Conservation (phyloP, 352 stramenopile species). For the Plasmopara halstedii region DNA sequence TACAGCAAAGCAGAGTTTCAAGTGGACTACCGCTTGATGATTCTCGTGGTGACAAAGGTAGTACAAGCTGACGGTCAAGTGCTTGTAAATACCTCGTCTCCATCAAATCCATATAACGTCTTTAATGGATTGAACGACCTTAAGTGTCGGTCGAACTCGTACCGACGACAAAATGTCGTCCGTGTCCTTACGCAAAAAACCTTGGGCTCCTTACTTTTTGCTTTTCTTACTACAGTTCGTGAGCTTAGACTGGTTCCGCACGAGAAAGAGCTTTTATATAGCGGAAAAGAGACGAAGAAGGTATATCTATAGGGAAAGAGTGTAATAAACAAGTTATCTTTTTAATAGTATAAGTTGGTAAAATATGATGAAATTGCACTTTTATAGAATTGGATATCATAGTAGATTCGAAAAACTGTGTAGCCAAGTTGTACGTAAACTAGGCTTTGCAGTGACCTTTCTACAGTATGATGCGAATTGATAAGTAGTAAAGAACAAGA, state of each 20-base stretch:
- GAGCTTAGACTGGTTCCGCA: conserved; percentile 71
- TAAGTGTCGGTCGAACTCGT: not conserved
- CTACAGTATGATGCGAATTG: not conserved
- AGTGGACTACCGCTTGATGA: conserved; percentile 34
- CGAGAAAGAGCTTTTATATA: conserved; percentile 53
- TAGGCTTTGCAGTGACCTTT: conserved; percentile 4
- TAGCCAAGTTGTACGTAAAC: conserved; percentile 5
- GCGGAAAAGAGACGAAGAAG: conserved; percentile 18
- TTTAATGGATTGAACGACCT: conserved; percentile 1
- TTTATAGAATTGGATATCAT: too few species aligned
- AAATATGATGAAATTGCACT: too few species aligned
- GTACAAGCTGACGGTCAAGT: conserved; percentile 32
- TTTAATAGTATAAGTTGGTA: too few species aligned
- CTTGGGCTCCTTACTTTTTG: conserved; percentile 45
- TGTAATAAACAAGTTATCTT: too few species aligned
- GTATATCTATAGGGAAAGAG: conserved; percentile 20
- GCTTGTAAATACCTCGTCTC: conserved; percentile 24
- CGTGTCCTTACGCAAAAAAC: conserved; percentile 33
- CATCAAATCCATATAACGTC: conserved; percentile 11
- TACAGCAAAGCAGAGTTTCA: conserved; percentile 34
- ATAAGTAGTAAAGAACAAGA: not conserved
- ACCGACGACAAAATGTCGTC: conserved; percentile 14
- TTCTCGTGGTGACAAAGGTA: conserved; percentile 25
- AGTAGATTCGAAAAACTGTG: too few species aligned
- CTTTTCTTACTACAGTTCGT: conserved; percentile 72